These are phyloP conservation scores for Chenopodium quinoa DNA, from an alignment of 148 eudicot genomes.

Conservation along the genomic window DNA sequence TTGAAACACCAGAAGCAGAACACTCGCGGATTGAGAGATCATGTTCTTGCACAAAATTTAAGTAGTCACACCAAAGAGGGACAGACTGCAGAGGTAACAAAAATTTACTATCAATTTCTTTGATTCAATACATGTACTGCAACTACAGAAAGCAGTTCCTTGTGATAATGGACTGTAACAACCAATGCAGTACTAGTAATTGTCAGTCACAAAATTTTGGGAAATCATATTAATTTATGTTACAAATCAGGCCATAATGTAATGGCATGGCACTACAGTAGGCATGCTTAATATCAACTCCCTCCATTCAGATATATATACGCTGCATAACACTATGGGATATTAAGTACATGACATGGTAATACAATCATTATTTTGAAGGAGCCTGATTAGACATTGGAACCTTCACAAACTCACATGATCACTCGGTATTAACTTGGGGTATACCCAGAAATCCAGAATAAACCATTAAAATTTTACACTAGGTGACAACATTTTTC, in stretches of 20 bases:
- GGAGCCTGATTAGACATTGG: background rate
- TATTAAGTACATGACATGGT: background rate
- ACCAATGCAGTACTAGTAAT: background rate
- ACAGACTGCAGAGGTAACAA: constrained; percentile 60
- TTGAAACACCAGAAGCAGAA: constrained; percentile 63
- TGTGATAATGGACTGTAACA: background rate
- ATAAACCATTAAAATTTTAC: background rate
- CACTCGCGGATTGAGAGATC: constrained; percentile 65
- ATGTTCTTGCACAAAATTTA: constrained; percentile 67
- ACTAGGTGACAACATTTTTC: background rate
- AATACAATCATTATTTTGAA: background rate
- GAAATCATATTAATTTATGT: background rate
- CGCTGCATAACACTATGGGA: background rate
- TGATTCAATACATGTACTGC: background rate
- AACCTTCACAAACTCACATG: background rate
- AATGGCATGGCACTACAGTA: background rate
- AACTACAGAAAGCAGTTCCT: background rate
- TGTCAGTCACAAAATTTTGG: background rate
- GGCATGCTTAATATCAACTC: background rate
- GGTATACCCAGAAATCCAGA: background rate
- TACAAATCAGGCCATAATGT: background rate
- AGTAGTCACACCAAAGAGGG: constrained; percentile 81
- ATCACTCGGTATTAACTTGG: background rate
- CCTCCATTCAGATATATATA: background rate
- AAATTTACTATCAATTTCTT: constrained; percentile 12